Conservation (phyloP, 306 rosid species). For the Glycyrrhiza uralensis region DNA sequence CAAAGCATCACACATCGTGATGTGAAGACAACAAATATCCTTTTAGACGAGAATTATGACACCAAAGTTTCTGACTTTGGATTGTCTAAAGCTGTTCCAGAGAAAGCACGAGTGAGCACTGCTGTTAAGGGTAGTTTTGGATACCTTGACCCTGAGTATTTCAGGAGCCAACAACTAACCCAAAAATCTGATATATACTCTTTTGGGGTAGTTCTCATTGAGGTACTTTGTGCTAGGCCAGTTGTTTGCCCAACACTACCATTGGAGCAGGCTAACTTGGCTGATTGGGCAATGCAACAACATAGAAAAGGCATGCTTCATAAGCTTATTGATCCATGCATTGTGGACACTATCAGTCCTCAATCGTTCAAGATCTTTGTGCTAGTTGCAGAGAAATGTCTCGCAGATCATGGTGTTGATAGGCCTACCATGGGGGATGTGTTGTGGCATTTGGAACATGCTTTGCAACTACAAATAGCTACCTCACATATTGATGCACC, state of each 20-base stretch:
- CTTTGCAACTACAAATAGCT: conserved; percentile 59
- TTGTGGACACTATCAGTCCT: conserved; percentile 30
- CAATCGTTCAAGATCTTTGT: conserved; percentile 48
- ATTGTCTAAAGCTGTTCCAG: conserved; percentile 66
- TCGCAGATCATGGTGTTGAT: conserved; percentile 58
- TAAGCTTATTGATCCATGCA: conserved; percentile 45
- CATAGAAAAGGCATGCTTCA: conserved; percentile 43
- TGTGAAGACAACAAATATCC: conserved; percentile 86
- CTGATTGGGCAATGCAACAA: conserved; percentile 67
- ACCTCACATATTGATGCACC: conserved; percentile 26
- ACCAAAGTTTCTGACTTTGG: conserved; percentile 91
- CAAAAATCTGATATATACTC: conserved; percentile 86
- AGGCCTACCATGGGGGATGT: conserved; percentile 88
- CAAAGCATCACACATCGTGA: conserved; percentile 78
- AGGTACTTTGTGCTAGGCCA: conserved; percentile 64
- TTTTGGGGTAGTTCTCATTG: conserved; percentile 80
- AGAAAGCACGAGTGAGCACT: conserved; percentile 74
- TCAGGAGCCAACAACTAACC: conserved; percentile 63
- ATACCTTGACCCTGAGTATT: conserved; percentile 87
- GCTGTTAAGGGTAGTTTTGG: conserved; percentile 95
- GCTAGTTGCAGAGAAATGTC: conserved; percentile 61
- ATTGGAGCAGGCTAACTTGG: conserved; percentile 62
- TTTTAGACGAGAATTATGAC: conserved; percentile 65
- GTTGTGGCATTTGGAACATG: conserved; percentile 79
- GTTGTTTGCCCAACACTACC: conserved; percentile 50